Evolutionary conservation across 495 filamentous ascomycete genomes (phyloP).

Genomic region (Neurospora tetrasperma): DNA sequence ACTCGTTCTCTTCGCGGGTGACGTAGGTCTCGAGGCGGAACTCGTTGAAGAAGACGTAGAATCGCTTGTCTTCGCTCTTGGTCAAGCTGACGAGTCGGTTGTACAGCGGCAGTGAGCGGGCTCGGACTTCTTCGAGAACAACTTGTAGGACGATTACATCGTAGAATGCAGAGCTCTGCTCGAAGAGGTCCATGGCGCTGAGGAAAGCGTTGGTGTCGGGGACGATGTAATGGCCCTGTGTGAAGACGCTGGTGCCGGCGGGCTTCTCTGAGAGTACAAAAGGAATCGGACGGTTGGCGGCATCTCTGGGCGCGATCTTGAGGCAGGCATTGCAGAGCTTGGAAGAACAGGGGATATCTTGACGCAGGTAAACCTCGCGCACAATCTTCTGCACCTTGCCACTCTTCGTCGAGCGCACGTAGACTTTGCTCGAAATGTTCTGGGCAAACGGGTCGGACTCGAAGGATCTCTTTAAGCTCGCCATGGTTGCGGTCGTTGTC

Average conservation of each 20-base stretch:
- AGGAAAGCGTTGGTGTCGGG: slow-evolving; percentile 95
- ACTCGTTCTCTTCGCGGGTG: slow-evolving; percentile 61
- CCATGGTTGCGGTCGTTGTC: slow-evolving; percentile 46
- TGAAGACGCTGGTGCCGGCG: slow-evolving; percentile 68
- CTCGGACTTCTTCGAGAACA: slow-evolving; percentile 89
- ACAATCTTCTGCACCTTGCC: slow-evolving; percentile 99
- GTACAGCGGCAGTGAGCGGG: slow-evolving; percentile 88
- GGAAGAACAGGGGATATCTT: slow-evolving; percentile 97
- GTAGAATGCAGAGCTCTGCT: slow-evolving; percentile 82
- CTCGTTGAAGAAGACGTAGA: slow-evolving; percentile 98
- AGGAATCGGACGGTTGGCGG: slow-evolving; percentile 59
- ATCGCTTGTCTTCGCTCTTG: slow-evolving; percentile 89
- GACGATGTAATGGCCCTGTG: slow-evolving; percentile 85
- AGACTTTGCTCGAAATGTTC: slow-evolving; percentile 86
- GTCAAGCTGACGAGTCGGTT: slow-evolving; percentile 83
- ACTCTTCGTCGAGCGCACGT: slow-evolving; percentile 80
- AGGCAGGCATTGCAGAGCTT: slow-evolving; percentile 71
- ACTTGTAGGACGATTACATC: slow-evolving; percentile 94
- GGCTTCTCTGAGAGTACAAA: slow-evolving; percentile 84
- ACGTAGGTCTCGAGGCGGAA: slow-evolving; percentile 90
- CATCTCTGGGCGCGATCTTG: slow-evolving; percentile 59
- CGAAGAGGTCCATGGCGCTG: slow-evolving; percentile 92
- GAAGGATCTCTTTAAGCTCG: slow-evolving; percentile 72
- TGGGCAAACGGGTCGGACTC: slow-evolving; percentile 56
- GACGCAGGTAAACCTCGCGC: slow-evolving; percentile 84